Percentiles rank a stretch among this genome's conserved stretches.
These are phyloP conservation scores for Gossypium laxum DNA, from an alignment of 441 rosid species.

Conservation along the genomic window DNA sequence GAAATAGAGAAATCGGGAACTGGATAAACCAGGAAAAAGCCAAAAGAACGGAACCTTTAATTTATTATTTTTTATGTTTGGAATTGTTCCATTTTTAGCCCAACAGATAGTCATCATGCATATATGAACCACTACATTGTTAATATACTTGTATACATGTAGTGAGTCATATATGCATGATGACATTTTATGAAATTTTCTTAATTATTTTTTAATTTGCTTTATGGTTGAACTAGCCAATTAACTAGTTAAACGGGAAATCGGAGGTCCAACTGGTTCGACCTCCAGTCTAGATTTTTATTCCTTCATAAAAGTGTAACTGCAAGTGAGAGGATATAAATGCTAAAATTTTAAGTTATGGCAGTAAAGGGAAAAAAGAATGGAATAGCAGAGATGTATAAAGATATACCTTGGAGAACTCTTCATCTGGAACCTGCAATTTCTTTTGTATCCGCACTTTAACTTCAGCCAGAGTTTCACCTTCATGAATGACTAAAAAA, in stretches of 20 bases:
- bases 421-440: conserved; percentile 79
- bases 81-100: not conserved
- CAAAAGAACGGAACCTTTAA: not conserved
- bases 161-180: not conserved
- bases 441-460: conserved; percentile 73
- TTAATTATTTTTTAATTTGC: not conserved
- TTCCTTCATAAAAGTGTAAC: not conserved
- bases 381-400: not conserved
- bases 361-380: not conserved
- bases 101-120: not conserved
- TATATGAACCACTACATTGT: not conserved
- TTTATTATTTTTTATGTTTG: not conserved
- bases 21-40: too few species aligned
- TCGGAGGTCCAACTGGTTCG: not conserved
- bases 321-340: not conserved
- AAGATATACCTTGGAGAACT: conserved; percentile 59
- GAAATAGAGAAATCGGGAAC: too few species aligned
- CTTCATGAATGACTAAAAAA: conserved; percentile 85
- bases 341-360: not conserved
- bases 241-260: not conserved
- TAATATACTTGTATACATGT: not conserved
- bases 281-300: not conserved
- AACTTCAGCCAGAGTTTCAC: conserved; percentile 72
- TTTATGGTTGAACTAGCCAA: not conserved
- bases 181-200: not conserved